A percentile compares a stretch with the other conserved stretches of the same genome.
Conservation (phyloP, 441 rosid genomes). For the Jatropha multifida region DNA sequence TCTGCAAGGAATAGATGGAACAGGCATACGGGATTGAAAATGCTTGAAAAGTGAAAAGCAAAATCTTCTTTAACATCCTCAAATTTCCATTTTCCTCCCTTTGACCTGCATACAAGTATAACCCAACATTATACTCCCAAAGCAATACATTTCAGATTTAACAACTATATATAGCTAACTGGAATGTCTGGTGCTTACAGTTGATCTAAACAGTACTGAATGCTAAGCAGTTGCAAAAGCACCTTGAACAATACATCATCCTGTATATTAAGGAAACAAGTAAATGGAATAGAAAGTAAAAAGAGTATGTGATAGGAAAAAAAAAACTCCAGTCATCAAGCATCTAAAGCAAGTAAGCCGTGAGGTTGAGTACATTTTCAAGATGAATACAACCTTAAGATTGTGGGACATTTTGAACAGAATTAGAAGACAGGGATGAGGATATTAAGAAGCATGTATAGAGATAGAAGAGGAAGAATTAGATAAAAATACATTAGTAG, state of each 20-base stretch:
- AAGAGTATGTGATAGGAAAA: not conserved
- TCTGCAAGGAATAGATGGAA: conserved; percentile 78
- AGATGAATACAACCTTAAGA: conserved; percentile 8
- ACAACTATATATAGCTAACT: conserved; percentile 23
- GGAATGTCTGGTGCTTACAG: conserved; percentile 40
- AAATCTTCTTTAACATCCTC: conserved; percentile 38
- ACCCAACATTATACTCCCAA: conserved; percentile 19
- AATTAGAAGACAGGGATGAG: not conserved
- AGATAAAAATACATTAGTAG: not conserved
- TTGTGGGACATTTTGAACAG: not conserved
- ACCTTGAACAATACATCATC: conserved; percentile 81
- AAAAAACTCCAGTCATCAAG: not conserved
- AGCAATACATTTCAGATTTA: conserved; percentile 14
- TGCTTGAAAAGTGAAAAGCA: conserved; percentile 39
- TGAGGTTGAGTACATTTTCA: conserved; percentile 1
- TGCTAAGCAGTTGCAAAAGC: conserved; percentile 58
- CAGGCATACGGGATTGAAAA: conserved; percentile 66
- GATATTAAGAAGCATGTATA: not conserved
- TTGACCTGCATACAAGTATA: conserved; percentile 38
- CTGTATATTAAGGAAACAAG: conserved; percentile 42
- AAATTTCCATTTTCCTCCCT: conserved; percentile 30
- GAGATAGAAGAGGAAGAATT: not conserved
- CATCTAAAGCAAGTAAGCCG: not conserved
- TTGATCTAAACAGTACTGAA: conserved; percentile 39
- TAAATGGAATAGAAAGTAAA: conserved; percentile 13